These are phyloP conservation scores for Tricholoma terreum DNA, from an alignment of 768 basidiomycete genomes.

Conservation along the genomic window DNA sequence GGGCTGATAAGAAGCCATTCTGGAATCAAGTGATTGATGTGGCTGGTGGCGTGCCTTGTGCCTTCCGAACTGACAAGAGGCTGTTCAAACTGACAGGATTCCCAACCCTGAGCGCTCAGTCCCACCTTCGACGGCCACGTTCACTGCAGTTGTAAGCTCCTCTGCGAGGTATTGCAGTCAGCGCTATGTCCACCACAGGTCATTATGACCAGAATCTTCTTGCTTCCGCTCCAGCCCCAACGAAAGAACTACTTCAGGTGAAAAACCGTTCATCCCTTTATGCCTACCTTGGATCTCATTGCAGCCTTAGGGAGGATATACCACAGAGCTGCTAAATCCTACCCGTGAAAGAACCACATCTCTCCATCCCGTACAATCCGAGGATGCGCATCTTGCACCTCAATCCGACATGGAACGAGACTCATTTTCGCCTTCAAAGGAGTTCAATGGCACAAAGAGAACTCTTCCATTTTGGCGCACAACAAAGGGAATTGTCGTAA, in stretches of 20 bases:
- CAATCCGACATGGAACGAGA: conserved; percentile 19
- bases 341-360: conserved; percentile 14
- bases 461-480: conserved; percentile 49
- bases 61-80: not conserved
- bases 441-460: conserved; percentile 14
- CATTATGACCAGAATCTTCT: conserved; percentile 38
- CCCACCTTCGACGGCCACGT: not conserved
- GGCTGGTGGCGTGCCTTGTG: not conserved
- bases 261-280: not conserved
- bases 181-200: conserved; percentile 16
- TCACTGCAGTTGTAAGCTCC: conserved; percentile 5
- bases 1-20: no score
- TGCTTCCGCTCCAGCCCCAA: conserved; percentile 33
- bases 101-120: conserved; percentile 4
- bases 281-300: not conserved
- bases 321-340: conserved; percentile 41
- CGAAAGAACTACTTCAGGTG: conserved; percentile 40
- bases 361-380: conserved; percentile 2
- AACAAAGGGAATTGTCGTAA: conserved; percentile 39
- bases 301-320: conserved; percentile 49
- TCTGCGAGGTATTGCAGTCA: conserved; percentile 15
- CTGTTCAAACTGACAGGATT: not conserved
- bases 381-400: conserved; percentile 6
- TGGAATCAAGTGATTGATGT: not conserved
- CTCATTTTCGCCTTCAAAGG: conserved; percentile 15